Base-by-base conservation (phyloP, 148 eudicot species). In the Rhododendron ferrugineum region DNA sequence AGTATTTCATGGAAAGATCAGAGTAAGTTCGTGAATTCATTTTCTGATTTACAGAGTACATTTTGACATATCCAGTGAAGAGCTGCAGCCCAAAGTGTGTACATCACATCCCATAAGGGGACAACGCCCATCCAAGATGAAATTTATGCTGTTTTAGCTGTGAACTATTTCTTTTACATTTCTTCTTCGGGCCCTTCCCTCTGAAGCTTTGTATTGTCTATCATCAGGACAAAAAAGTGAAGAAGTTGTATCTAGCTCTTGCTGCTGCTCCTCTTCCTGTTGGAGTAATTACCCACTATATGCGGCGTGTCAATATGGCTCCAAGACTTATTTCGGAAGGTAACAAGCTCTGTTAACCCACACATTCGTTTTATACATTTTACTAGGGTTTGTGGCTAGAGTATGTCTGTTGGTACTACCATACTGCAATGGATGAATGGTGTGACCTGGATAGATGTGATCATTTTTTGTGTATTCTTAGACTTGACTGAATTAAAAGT, bases 171-270 rank as follows among this genome's bases (percentile, higher is more conserved):
- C 42, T 79, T 10, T 44, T 10, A 40, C 18, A 22, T 80, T 85
- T 72, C 79, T 83, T 8, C n/a, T 32, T 80, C 20, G 23, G 23
- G 13, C 85, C 64, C 3, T 49, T 50, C 42, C 13, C 22, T 47
- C 6, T 83, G 46, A 83, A 72, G 79, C 79, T 84, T 32, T 79
- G 36, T 26, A 34, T 62, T 77, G 49, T 84, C 87, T 83, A 70
- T 74, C 80, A 68, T 84, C 88, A 97, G 99, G 99, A 93, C 78
- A 94, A 92, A 89, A 92, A 85, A 88, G 98, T 97, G 77, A 92
- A 92, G 91, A 97, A 97, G 90, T 94, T 95, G 66, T 97, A 97
- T 92, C 98, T 90, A 87, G 98, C 95, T 82, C 98, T 97, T 89
- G 93, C 94, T 78, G 94, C 98, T 83, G 94, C 98, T 90, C 95